Evolutionary conservation across 768 basidiomycete genomes (phyloP), one percentile per base, ranked within the genome.

Genomic region (Hysterangium stoloniferum): DNA sequence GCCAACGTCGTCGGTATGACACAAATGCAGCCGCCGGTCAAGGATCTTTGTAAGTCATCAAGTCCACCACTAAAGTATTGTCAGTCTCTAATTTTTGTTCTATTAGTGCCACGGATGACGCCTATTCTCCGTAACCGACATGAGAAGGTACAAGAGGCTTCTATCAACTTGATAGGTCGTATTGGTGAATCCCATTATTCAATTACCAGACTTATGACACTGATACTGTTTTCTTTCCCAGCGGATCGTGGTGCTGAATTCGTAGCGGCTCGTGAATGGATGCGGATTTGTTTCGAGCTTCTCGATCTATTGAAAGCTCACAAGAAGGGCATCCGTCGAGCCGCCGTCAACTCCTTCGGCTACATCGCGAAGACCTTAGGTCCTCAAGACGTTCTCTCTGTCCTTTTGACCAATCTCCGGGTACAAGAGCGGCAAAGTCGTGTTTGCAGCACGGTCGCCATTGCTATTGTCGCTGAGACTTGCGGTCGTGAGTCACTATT

Each of bases 1-100:
- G 96, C 96, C 57, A 98, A 98, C 60, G 96, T 98, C 44, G 96
- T 99, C 56, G 96, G 96, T 68, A 99, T 98, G 96, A 96, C 96
- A 8, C 92, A 97, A 66, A 99, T 99, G 96, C 97, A 96, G 65
- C 96, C 96, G 12, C 96, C 96, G 0, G 94, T 99, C 24, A 99
- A 99, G 67, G 96, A 99, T 77, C 82, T 99, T 52, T 65, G 94
- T 96, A 67, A 79, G 94, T 84, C 9, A 46, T 34, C 40, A 11
- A 13, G 17, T 35, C 20, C 29, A 52, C 19, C 1, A 19, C 22
- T 40, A 33, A 53, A 24, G 9, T 34, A 22, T 35, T 29, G 17
- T 20, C 40, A 35, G 25, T 22, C 40, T 55, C 41, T 52, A 12
- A 44, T 60, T 67, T 47, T 64, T 45, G 19, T n/a, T 19, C 51